These are phyloP conservation scores for Sclerotinia spermophila DNA, from an alignment of 2,329 filamentous ascomycete species.

Conservation along the genomic window DNA sequence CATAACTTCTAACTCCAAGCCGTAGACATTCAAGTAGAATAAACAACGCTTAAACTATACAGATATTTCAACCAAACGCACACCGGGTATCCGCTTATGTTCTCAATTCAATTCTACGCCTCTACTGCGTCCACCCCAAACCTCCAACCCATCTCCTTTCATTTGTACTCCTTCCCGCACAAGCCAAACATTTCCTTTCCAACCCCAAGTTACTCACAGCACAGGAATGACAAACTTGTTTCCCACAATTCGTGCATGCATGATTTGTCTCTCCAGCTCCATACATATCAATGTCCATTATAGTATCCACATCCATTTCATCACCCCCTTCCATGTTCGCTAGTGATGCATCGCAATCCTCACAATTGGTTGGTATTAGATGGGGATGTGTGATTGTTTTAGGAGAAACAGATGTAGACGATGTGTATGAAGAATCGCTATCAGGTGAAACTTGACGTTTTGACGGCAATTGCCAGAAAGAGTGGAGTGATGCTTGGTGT, in stretches of 20 bases:
- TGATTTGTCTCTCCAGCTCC: constrained; percentile 29
- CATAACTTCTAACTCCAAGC: constrained; percentile 1
- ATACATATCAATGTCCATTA: constrained; percentile 39
- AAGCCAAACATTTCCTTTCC: constrained; percentile 50
- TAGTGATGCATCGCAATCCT: constrained; percentile 49
- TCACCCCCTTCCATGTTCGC: constrained; percentile 30
- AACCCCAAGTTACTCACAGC: constrained; percentile 56
- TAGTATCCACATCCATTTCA: constrained; percentile 43
- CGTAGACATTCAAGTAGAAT: background rate
- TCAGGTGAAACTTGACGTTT: constrained; percentile 36
- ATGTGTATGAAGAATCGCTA: constrained; percentile 31
- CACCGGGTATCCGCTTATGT: constrained; percentile 13
- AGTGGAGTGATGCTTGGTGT: constrained; percentile 53
- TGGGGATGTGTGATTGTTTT: constrained; percentile 18
- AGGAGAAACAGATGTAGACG: constrained; percentile 21
- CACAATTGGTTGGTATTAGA: constrained; percentile 44
- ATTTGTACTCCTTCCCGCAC: constrained; percentile 39
- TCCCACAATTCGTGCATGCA: constrained; percentile 50
- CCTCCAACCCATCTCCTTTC: constrained; percentile 27
- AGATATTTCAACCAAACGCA: background rate
- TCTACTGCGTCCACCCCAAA: constrained; percentile 25
- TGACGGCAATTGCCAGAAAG: constrained; percentile 55
- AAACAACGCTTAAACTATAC: background rate
- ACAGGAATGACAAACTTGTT: constrained; percentile 56
- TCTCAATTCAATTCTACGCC: background rate